These are phyloP conservation scores for Oidium heveae DNA, from an alignment of 2,329 filamentous ascomycete genomes.

Conservation along the genomic window DNA sequence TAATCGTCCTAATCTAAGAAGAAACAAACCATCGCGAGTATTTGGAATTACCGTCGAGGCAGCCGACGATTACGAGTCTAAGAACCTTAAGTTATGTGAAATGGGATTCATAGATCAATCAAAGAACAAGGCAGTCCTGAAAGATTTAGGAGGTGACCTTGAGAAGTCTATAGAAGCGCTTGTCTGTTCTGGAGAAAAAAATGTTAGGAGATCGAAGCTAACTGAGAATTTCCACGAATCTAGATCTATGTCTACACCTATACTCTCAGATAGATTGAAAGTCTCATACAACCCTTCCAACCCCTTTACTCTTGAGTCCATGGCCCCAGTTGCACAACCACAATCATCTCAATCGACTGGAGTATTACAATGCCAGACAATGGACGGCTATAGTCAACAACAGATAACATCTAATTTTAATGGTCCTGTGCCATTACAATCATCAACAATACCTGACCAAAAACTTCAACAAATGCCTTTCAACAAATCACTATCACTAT, in stretches of 20 bases:
- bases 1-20: constrained; percentile 8
- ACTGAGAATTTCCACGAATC: background rate
- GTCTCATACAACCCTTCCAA: constrained; percentile 24
- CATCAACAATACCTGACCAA: constrained; percentile 22
- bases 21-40: constrained; percentile 33
- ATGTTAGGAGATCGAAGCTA: constrained; percentile 12
- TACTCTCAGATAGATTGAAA: background rate
- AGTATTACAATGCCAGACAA: constrained; percentile 26
- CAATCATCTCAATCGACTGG: constrained; percentile 42
- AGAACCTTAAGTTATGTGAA: constrained; percentile 52
- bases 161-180: constrained; percentile 70
- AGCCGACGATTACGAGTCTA: constrained; percentile 40
- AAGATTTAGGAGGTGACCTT: constrained; percentile 60
- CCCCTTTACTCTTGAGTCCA: constrained; percentile 32
- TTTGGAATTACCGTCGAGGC: constrained; percentile 43
- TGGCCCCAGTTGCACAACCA: constrained; percentile 24
- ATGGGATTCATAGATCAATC: constrained; percentile 82
- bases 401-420: constrained; percentile 23
- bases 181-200: constrained; percentile 55
- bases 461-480: constrained; percentile 56
- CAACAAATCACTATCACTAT: constrained; percentile 31
- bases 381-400: constrained; percentile 10
- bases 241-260: background rate
- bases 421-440: constrained; percentile 33
- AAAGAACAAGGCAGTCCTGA: constrained; percentile 57